Base-by-base conservation (phyloP, 140 eudicot genomes). In the Flaveria floridana region DNA sequence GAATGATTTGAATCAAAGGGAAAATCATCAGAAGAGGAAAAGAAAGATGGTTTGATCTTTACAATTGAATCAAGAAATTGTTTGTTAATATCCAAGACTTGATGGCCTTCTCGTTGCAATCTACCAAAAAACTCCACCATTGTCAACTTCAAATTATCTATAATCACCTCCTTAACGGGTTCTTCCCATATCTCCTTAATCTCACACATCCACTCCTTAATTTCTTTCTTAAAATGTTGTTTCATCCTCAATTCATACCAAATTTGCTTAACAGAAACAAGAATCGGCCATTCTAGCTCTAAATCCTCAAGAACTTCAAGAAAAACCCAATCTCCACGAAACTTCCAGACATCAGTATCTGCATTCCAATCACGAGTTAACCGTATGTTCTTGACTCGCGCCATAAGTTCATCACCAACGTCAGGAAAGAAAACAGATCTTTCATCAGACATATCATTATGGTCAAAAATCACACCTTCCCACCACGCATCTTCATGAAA, bases 381-480 rank as follows among this genome's bases (percentile, higher is more conserved):
- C 76, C 96, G 71, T 75, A 91, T 34, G 18, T 59, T 70, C 50
- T 76, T 14, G 28, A 78, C 9, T 23, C 23, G 11, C 16, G 75
- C 80, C 6, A 6, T 79, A 73, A 85, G 78, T 68, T 85, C 96
- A 71, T 88, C 97, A 13, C 93, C 96, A 70, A 82, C 30, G 57
- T 91, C 97, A 1, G 97, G 97, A 80, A 91, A 91, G 82, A 88
- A 91, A 53, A 91, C 72, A 13, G 65, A 80, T 47, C 96, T 69
- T 14, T 72, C 44, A 16, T 58, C 80, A 8, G 52, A 80, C 37
- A 83, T 61, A 71, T 86, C 93, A 51, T 82, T 77, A 72, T 76
- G 78, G 80, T 87, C 96, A 66, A 88, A 78, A 50, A 91, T 67
- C 19, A 91, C 93, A 71, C 97, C 97, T 83, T 91, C 97, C 97